These are phyloP conservation scores for Xylaria arbuscula DNA, from an alignment of 2,329 filamentous ascomycete genomes.

Conservation along the genomic window DNA sequence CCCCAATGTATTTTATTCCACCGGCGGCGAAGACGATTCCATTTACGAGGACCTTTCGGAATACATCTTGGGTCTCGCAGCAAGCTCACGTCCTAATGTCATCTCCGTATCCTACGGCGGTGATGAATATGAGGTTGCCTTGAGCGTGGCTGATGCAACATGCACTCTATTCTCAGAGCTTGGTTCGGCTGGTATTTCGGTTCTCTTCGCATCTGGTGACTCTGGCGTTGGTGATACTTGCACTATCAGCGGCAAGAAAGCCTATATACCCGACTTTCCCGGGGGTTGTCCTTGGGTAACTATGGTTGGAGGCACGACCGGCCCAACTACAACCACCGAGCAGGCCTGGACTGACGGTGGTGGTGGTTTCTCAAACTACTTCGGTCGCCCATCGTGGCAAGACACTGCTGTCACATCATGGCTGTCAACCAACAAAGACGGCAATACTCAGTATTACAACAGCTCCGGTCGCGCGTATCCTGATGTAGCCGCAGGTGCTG, in stretches of 20 bases:
- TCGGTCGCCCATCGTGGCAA: constrained; percentile 22
- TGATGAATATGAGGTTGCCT: constrained; percentile 12
- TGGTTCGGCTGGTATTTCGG: constrained; percentile 22
- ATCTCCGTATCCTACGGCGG: constrained; percentile 29
- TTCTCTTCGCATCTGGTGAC: constrained; percentile 29
- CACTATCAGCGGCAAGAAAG: constrained; percentile 12
- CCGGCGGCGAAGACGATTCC: constrained; percentile 13
- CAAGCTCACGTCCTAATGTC: constrained; percentile 14
- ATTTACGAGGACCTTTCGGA: constrained; percentile 23
- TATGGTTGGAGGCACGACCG: constrained; percentile 27
- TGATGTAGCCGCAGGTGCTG: constrained; percentile 25
- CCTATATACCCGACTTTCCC: constrained; percentile 20
- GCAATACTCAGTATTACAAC: constrained; percentile 26
- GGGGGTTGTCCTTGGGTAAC: constrained; percentile 28
- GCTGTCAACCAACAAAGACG: constrained; percentile 15
- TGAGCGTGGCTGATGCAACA: constrained; percentile 7
- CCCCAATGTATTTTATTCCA: constrained; percentile 22
- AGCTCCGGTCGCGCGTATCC: constrained; percentile 28
- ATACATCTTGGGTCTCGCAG: constrained; percentile 22
- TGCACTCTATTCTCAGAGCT: constrained; percentile 26
- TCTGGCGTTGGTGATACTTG: constrained; percentile 24
- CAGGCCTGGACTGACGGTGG: constrained; percentile 1
- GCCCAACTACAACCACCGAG: constrained; percentile 13
- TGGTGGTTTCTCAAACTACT: constrained; percentile 31
- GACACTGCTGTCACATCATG: constrained; percentile 8